Percentiles rank a stretch among this genome's conserved stretches.
Evolutionary conservation across 345 rosid genomes (phyloP).

Genomic region (Rubroshorea leprosula): DNA sequence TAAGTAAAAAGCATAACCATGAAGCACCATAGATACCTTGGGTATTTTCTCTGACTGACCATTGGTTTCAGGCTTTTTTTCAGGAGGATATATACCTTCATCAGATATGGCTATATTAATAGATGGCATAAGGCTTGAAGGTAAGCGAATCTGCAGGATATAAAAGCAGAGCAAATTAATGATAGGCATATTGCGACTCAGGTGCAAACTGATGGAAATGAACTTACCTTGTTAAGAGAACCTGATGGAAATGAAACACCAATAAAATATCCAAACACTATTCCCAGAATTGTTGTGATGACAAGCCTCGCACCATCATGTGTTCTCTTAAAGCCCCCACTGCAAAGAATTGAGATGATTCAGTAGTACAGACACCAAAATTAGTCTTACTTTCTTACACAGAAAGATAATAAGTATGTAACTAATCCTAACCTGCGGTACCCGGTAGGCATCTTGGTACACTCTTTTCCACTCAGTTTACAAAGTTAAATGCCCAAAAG

Average conservation of each 20-base stretch:
- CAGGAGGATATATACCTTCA: conserved; percentile 24
- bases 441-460: conserved; percentile 38
- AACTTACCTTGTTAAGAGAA: conserved; percentile 58
- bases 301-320: conserved; percentile 49
- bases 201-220: conserved; percentile 8
- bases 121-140: conserved; percentile 47
- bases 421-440: conserved; percentile 56
- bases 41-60: conserved; percentile 27
- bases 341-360: conserved; percentile 26
- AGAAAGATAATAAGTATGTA: not conserved
- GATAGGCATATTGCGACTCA: not conserved
- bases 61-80: conserved; percentile 33
- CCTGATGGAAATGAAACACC: conserved; percentile 67
- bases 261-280: conserved; percentile 66
- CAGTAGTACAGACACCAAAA: not conserved
- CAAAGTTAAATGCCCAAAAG: conserved; percentile 16
- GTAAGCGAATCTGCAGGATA: conserved; percentile 56
- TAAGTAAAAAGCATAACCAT: not conserved
- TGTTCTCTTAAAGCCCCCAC: conserved; percentile 57
- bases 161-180: conserved; percentile 20
- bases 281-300: conserved; percentile 49
- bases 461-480: conserved; percentile 21
- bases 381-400: not conserved
- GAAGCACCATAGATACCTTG: conserved; percentile 33
- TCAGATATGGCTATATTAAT: conserved; percentile 35